These are phyloP conservation scores for Aristolochia contorta DNA, from an alignment of 164 flowering plant species.

Conservation along the genomic window DNA sequence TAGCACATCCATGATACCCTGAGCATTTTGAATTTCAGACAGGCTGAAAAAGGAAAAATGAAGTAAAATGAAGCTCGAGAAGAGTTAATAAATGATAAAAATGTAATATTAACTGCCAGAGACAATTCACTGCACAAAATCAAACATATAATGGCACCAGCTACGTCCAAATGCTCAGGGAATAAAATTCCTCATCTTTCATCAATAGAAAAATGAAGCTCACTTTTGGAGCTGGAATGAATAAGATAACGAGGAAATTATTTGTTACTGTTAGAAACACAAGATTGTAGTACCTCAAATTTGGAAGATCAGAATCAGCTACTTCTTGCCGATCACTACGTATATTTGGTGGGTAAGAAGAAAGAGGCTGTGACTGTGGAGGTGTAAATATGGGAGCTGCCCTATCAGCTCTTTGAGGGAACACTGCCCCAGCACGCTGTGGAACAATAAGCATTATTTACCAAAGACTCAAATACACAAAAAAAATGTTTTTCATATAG, in stretches of 20 bases:
- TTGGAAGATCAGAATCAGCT: constrained; percentile 73
- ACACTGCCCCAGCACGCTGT: constrained; percentile 96
- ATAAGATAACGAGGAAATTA: too few species aligned
- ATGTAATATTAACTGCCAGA: too few species aligned
- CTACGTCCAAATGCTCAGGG: too few species aligned
- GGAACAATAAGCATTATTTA: background rate
- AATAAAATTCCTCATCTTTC: too few species aligned
- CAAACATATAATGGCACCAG: too few species aligned
- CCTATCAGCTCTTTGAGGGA: constrained; percentile 79
- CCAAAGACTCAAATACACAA: background rate
- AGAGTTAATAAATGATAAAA: too few species aligned
- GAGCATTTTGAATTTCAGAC: constrained; percentile 95
- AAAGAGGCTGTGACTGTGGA: constrained; percentile 77
- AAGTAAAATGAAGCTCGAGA: too few species aligned
- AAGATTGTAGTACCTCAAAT: constrained; percentile 49
- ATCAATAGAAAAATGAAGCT: too few species aligned
- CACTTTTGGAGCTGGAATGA: too few species aligned
- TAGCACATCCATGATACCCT: constrained; percentile 96
- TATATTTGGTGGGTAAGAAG: constrained; percentile 59
- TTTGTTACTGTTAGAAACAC: too few species aligned
- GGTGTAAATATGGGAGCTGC: constrained; percentile 83
- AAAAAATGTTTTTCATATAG: background rate
- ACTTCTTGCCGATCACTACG: constrained; percentile 37
- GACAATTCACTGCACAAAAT: too few species aligned
- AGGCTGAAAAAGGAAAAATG: constrained; percentile 29